Percentiles rank a stretch among this genome's conserved stretches.
Evolutionary conservation across 2,329 filamentous ascomycete genomes (phyloP).

Genomic region (Penicillium sp.): DNA sequence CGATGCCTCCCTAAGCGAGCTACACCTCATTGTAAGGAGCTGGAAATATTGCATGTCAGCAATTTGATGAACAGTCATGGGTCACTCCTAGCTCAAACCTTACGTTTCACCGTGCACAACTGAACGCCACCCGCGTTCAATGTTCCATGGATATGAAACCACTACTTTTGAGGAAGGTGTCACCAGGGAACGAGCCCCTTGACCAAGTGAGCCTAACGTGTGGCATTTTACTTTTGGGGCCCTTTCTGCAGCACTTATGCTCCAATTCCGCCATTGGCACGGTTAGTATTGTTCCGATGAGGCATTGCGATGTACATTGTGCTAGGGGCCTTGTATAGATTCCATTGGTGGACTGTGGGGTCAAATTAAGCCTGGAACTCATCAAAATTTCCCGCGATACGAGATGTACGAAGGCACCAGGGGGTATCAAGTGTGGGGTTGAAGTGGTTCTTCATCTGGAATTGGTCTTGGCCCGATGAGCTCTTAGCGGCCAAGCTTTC

Average conservation of each 20-base stretch:
- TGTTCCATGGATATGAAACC: constrained; percentile 14
- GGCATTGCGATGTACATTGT: neutral
- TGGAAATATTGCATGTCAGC: neutral
- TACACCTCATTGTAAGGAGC: neutral
- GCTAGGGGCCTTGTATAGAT: neutral
- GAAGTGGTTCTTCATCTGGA: neutral
- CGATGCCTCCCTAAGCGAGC: neutral
- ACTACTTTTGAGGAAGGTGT: neutral
- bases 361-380: neutral
- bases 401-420: no score
- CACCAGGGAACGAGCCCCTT: neutral
- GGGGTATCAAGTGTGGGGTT: no score
- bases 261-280: neutral
- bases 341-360: neutral
- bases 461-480: neutral
- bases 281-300: neutral
- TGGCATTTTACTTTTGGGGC: neutral
- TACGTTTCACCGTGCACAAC: constrained; percentile 5
- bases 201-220: neutral
- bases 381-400: no score
- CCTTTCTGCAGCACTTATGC: neutral
- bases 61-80: constrained; percentile 1
- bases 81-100: neutral
- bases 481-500: neutral
- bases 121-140: neutral